Base-by-base conservation (phyloP, 106 monocot species). In the Xerophyta viscosa region DNA sequence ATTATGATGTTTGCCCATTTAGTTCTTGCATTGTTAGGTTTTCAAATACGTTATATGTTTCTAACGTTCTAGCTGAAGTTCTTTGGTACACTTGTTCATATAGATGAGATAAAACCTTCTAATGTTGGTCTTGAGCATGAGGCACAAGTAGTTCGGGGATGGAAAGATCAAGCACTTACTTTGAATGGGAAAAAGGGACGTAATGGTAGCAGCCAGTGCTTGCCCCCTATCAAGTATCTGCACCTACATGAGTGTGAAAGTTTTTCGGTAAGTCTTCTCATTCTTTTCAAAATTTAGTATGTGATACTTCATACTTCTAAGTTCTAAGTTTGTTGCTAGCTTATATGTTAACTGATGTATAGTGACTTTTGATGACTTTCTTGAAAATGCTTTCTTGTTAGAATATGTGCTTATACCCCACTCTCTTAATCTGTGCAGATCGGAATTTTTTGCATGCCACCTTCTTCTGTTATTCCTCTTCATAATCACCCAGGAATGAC, bases 401-500 rank as follows among this genome's bases (percentile, higher is more conserved):
- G n/a, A n/a, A n/a, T n/a, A n/a, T n/a, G n/a, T n/a, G n/a, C n/a
- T n/a, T n/a, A n/a, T n/a, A n/a, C n/a, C n/a, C n/a, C n/a, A 3
- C 3, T 39, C 39, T 46, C 18, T 46, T 46, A 27, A 28, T 42
- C 21, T 66, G 15, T 66, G 27, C 77, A 92, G 92, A 86, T 92
- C 22, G 92, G 92, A 50, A 86, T 92, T 65, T 92, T 92, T 60
- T 83, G 79, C 61, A 77, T 86, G 82, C 82, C 92, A 25, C 70
- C 86, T 52, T 79, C 78, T 31, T 79, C 82, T 36, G 30, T 87
- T 17, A 86, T 92, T 44, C 94, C 94, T 20, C 88, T 96, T 45
- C 94, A 96, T 57, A 85, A 96, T 65, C 94, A 96, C 62, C 94
- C 94, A 1, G 88, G 84, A 27, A 96, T 96, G 94, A 96, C 88